Conservation (phyloP, 1,284 basidiomycete genomes). For the Pseudozyma hubeiensis region DNA sequence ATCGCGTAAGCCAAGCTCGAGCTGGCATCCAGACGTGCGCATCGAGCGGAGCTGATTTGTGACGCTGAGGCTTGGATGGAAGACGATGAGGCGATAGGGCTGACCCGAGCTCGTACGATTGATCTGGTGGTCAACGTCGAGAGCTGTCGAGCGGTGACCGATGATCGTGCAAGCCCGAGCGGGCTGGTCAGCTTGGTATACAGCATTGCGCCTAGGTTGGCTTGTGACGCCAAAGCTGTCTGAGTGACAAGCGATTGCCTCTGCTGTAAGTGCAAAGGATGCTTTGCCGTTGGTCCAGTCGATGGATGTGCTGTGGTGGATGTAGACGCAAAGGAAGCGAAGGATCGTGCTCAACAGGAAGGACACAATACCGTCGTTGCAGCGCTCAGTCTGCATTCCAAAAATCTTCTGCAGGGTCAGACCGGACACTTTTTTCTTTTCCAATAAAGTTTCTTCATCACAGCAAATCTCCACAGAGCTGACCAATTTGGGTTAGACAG, state of each 20-base stretch:
- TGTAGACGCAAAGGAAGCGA: neutral
- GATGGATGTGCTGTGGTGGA: neutral
- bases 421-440: constrained; percentile 2
- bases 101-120: constrained; percentile 10
- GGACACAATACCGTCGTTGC: neutral
- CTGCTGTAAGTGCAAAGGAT: no score
- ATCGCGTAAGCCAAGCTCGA: constrained; percentile 16
- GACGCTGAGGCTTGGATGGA: constrained; percentile 6
- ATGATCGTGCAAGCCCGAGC: constrained; percentile 24
- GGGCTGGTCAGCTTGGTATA: constrained; percentile 37
- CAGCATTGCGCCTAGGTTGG: constrained; percentile 24
- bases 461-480: neutral
- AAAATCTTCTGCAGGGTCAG: constrained; percentile 16
- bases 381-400: constrained; percentile 14
- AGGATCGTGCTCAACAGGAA: no score
- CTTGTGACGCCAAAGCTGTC: constrained; percentile 6
- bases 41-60: constrained; percentile 1
- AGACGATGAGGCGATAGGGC: neutral
- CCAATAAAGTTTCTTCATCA: neutral
- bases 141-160: constrained; percentile 27
- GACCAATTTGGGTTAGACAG: constrained; percentile 4
- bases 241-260: neutral
- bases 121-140: constrained; percentile 29
- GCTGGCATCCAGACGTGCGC: constrained; percentile 3
- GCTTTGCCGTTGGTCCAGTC: no score